Percentiles rank a stretch among this genome's conserved stretches.
phyloP scores from a whole-genome alignment of 2,329 filamentous ascomycete genomes.

The Exserohilum rostratum region DNA sequence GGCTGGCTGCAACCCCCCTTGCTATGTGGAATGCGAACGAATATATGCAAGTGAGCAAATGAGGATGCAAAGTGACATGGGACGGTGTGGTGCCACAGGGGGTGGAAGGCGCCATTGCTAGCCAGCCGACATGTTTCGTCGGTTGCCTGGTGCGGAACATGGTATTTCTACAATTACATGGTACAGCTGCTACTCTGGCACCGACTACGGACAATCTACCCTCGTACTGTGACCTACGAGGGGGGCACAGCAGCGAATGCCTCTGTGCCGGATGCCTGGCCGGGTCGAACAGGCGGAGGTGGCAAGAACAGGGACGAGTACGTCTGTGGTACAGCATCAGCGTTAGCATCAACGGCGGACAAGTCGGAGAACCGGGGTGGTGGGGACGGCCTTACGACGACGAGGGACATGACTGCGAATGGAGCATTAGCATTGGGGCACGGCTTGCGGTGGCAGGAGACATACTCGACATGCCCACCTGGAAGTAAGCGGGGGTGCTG shows the following conservation, averaged over 20 bases:
- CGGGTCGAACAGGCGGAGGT: conserved; percentile 50
- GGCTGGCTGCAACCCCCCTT: conserved; percentile 4
- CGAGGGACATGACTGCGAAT: conserved; percentile 51
- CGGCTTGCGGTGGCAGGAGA: conserved; percentile 23
- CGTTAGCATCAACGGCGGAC: not conserved
- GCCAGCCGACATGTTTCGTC: conserved; percentile 3
- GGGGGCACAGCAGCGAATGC: conserved; percentile 56
- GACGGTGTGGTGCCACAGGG: not conserved
- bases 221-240: conserved; percentile 33
- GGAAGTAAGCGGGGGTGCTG: conserved; percentile 74
- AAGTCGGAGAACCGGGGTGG: not conserved
- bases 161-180: conserved; percentile 23
- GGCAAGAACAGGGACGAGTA: conserved; percentile 72
- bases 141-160: conserved; percentile 1
- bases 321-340: conserved; percentile 42
- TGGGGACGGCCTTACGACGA: conserved; percentile 48
- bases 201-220: conserved; percentile 1
- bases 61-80: conserved; percentile 2
- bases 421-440: conserved; percentile 13
- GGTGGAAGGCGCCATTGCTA: conserved; percentile 1
- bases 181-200: conserved; percentile 18
- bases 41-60: not conserved
- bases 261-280: conserved; percentile 53
- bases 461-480: conserved; percentile 79
- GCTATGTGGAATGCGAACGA: conserved; percentile 4